These are phyloP conservation scores for Kodamaea plutei DNA, from an alignment of 1,139 yeast species.

Conservation along the genomic window DNA sequence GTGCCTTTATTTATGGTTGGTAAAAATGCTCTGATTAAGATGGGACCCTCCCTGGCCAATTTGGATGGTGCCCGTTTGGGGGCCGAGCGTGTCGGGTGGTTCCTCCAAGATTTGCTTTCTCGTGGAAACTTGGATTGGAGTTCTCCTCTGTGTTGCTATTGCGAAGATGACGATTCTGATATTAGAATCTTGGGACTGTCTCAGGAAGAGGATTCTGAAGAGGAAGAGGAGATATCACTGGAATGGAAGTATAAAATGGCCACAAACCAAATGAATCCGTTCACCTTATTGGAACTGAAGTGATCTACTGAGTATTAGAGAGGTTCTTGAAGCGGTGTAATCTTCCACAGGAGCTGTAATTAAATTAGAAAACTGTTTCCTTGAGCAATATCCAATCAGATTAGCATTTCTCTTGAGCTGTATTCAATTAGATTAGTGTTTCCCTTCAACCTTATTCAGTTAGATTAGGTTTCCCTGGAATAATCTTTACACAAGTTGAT, in stretches of 20 bases:
- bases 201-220: slow-evolving; percentile 7
- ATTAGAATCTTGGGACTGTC: slow-evolving; percentile 1
- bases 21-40: slow-evolving; percentile 40
- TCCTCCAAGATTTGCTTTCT: slow-evolving; percentile 24
- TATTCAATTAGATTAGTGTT: too few species aligned
- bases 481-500: too few species aligned
- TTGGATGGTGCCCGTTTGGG: slow-evolving; percentile 47
- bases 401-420: too few species aligned
- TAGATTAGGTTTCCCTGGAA: too few species aligned
- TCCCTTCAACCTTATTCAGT: too few species aligned
- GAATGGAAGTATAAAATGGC: slow-evolving; percentile 14
- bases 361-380: too few species aligned
- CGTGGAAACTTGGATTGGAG: slow-evolving; percentile 27
- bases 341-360: too few species aligned
- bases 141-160: slow-evolving; percentile 3
- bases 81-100: slow-evolving; percentile 46
- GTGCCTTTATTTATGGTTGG: slow-evolving; percentile 43
- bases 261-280: slow-evolving; percentile 33
- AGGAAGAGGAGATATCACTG: slow-evolving; percentile 3
- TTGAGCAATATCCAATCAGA: too few species aligned
- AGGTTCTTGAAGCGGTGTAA: too few species aligned
- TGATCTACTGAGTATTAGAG: too few species aligned
- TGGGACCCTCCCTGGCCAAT: slow-evolving; percentile 50
- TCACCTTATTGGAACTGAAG: slow-evolving; percentile 18
- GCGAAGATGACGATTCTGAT: slow-evolving; percentile 5